Evolutionary conservation across 1,284 basidiomycete genomes (phyloP).

Genomic region (Gymnopus androsaceus): DNA sequence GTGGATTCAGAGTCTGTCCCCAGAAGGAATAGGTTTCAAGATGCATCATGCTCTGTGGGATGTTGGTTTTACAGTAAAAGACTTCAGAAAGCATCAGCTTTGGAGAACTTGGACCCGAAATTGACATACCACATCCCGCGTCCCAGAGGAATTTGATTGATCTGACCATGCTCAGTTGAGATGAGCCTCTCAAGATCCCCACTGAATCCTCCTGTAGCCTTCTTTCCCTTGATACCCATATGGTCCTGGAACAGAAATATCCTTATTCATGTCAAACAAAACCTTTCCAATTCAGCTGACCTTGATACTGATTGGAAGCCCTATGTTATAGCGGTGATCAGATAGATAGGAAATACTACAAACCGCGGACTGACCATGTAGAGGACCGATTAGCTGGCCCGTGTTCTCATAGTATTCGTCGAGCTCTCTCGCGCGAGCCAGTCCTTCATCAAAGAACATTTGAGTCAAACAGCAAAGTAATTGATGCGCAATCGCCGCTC

Average conservation of each 20-base stretch:
- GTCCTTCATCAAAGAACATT: constrained; percentile 39
- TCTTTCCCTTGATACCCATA: constrained; percentile 36
- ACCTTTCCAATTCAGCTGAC: background rate
- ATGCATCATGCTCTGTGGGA: constrained; percentile 43
- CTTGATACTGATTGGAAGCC: constrained; percentile 45
- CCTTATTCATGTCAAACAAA: background rate
- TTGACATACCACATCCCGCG: constrained; percentile 32
- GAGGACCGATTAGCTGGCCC: constrained; percentile 42
- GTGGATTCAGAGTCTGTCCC: constrained; percentile 49
- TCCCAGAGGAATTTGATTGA: constrained; percentile 29
- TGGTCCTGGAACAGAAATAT: constrained; percentile 37
- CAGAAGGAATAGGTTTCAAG: constrained; percentile 39
- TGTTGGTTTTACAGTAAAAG: constrained; percentile 51
- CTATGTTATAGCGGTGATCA: background rate
- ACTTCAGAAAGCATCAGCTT: constrained; percentile 24
- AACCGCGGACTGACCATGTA: constrained; percentile 40
- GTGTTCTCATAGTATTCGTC: constrained; percentile 40
- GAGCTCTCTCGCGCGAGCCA: constrained; percentile 41
- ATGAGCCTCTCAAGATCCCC: constrained; percentile 22
- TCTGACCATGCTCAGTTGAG: constrained; percentile 27
- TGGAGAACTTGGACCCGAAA: background rate
- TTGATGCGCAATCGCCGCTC: constrained; percentile 31
- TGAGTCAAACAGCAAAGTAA: constrained; percentile 24
- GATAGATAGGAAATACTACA: too few relatives aligned
- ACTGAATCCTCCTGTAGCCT: constrained; percentile 44